Evolutionary conservation across 176 grass and related monocot species (phyloP), one percentile per base, ranked within the genome.

Genomic region (Leersia perrieri): DNA sequence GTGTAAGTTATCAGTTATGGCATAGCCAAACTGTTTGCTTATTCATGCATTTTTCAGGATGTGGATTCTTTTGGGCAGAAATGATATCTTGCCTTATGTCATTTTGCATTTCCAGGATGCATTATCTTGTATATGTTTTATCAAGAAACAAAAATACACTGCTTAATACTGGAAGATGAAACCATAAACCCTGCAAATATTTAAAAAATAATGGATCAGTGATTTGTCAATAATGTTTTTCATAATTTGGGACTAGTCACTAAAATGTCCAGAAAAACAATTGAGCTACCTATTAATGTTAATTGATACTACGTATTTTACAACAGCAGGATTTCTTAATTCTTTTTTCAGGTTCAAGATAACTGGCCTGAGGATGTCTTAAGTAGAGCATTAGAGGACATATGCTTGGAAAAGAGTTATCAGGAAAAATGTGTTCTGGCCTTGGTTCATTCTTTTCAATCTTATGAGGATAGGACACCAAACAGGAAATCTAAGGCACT

Each of bases 371-470:
- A 98, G 34, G 88, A 93, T 84, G 67, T 88, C 71, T 65, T 98
- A 85, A 89, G 78, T 85, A 89, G 70, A 81, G 87, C 90, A 78
- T 61, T 98, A 81, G 90, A 98, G 78, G 88, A 98, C 57, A 87
- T 95, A 87, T 93, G 88, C 75, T 91, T 92, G 80, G 88, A 93
- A 88, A 98, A 91, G 78, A 77, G 76, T 87, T 93, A 84, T 38
- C 90, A 93, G 77, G 95, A 98, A 89, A 93, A 95, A 68, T 95
- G 88, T 66, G 84, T 98, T 79, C 75, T 89, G 51, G 78, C 89
- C 83, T 82, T 98, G 30, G 63, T 93, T 39, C 76, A 95, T 66
- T 75, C 70, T 88, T 83, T 98, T 66, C 87, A 95, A 79, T 81
- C 74, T 58, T 88, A 83, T 2, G 84, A 95, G 78, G 92, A 92